Evolutionary conservation across 805 yeast species (phyloP).

Genomic region (Starmerella cellae): DNA sequence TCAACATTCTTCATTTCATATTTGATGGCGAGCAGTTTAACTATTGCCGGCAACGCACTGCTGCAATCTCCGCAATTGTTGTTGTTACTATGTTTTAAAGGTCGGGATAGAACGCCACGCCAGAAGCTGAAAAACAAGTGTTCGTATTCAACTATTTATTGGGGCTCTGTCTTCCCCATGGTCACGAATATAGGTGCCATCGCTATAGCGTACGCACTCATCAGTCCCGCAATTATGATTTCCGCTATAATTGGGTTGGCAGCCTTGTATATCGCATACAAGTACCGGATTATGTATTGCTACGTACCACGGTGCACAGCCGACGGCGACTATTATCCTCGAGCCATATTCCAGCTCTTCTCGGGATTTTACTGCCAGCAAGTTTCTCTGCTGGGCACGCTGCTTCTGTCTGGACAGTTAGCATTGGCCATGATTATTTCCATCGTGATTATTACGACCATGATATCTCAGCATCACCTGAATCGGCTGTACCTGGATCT

Average conservation of each 20-base stretch:
- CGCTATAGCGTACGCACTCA: conserved; percentile 61
- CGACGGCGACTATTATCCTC: conserved; percentile 54
- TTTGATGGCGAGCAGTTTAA: conserved; percentile 57
- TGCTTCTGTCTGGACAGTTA: conserved; percentile 43
- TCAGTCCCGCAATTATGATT: conserved; percentile 64
- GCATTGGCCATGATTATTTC: conserved; percentile 45
- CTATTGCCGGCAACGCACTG: conserved; percentile 60
- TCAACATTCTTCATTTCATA: conserved; percentile 77
- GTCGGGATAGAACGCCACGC: conserved; percentile 49
- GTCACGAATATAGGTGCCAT: conserved; percentile 68
- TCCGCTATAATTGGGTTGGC: conserved; percentile 46
- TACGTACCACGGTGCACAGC: conserved; percentile 26
- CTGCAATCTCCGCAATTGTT: conserved; percentile 45
- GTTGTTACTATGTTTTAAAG: conserved; percentile 28
- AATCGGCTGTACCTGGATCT: conserved; percentile 32
- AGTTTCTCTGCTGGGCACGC: conserved; percentile 61
- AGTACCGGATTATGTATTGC: conserved; percentile 50
- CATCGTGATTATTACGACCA: conserved; percentile 38
- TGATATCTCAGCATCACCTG: conserved; percentile 44
- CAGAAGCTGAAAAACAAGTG: conserved; percentile 36
- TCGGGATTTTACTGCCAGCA: conserved; percentile 75
- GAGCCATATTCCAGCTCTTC: conserved; percentile 62
- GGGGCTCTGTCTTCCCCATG: conserved; percentile 72
- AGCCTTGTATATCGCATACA: conserved; percentile 50
- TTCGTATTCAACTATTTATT: conserved; percentile 37